Evolutionary conservation across 805 yeast species (phyloP), one percentile per base, ranked within the genome.

Genomic region (Saccharomycopsis javanensis): DNA sequence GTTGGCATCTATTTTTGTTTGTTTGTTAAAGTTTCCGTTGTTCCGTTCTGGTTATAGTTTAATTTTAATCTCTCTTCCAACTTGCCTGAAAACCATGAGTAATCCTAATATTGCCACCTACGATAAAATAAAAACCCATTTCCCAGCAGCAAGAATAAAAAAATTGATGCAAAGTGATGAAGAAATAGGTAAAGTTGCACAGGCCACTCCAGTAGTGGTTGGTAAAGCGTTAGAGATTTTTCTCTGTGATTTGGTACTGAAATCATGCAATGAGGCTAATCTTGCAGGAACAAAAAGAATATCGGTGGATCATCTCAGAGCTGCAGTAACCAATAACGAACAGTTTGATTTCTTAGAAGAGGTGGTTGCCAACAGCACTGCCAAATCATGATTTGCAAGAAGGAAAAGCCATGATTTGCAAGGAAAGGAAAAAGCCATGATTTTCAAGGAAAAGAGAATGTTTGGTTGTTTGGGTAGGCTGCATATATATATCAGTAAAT

Each of bases 161-260:
- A 88, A 94, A 65, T 81, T 94, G 59, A 92, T 94, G 97, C 99
- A 94, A 68, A 84, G 95, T 30, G 99, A 94, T 70, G 99, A 94
- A 62, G 99, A 94, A 62, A 91, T 94, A 50, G 99, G 99, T 2
- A 94, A 94, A 68, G 98, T 94, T 4, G 97, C 99, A 3, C 97
- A 91, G 67, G 97, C 97, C 1, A 95, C 99, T 1, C 99, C 99
- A 0, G 86, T 92, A n/a, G 92, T 92, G 16, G 96, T 94, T 7
- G 97, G 98, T 6, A 80, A 97, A 61, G 96, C 99, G 0, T 75
- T 94, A 55, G 98, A 94, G 72, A 79, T 89, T 60, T 94, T 94
- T 68, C 81, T 94, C 79, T 88, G 96, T 54, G 82, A 94, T 56
- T 76, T 94, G 57, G 96, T 94, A 53, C 91, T 88, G 64, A 89